phyloP scores from a whole-genome alignment of 2,329 filamentous ascomycete genomes.

The Diplodia scrobiculata region DNA sequence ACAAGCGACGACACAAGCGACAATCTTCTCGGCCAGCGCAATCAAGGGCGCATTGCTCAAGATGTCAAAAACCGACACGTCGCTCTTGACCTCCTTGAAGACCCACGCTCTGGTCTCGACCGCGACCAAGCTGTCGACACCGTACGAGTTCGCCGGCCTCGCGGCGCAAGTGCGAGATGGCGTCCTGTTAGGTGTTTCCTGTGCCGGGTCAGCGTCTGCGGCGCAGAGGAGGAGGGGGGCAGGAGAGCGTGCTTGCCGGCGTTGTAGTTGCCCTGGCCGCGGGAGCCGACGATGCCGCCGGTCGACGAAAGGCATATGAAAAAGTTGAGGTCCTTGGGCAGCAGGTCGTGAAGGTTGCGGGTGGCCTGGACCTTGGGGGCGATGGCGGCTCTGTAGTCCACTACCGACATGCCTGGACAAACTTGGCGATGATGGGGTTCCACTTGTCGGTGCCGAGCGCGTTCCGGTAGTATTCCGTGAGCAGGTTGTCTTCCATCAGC shows the following conservation, averaged over 20 bases:
- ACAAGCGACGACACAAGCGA: no score
- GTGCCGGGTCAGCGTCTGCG: no score
- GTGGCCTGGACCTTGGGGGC: constrained; percentile 39
- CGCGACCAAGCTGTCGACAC: constrained; percentile 36
- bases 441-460: not conserved
- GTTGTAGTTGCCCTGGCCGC: constrained; percentile 29
- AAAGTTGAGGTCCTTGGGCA: constrained; percentile 25
- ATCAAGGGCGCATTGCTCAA: not conserved
- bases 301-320: constrained; percentile 28
- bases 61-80: constrained; percentile 33
- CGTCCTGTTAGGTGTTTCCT: constrained; percentile 34
- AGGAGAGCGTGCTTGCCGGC: constrained; percentile 15
- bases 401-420: constrained; percentile 29
- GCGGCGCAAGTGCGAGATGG: constrained; percentile 32
- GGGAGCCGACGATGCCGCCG: constrained; percentile 17
- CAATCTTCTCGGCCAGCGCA: no score
- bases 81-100: constrained; percentile 30
- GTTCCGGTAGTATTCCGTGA: constrained; percentile 6
- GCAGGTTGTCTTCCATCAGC: no score
- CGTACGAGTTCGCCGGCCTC: constrained; percentile 25
- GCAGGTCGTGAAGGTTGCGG: constrained; percentile 35
- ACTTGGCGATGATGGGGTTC: constrained; percentile 21
- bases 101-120: constrained; percentile 37
- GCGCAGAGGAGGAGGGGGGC: no score
- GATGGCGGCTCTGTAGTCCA: constrained; percentile 28